Conservation (phyloP, 2,329 filamentous ascomycete genomes). For the Trichoderma guizhouense region DNA sequence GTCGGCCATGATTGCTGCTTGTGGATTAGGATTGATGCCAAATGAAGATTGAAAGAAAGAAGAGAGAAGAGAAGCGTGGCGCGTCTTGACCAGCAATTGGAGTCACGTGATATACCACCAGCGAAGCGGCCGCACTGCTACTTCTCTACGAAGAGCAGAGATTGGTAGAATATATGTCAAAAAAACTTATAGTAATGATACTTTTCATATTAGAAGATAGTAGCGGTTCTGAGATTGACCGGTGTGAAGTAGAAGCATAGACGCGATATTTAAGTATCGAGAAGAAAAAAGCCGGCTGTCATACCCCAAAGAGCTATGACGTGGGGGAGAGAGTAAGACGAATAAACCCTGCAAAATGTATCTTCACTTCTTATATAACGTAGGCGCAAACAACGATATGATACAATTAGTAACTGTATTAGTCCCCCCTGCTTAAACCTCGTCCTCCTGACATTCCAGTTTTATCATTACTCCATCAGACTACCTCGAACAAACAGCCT, state of each 20-base stretch:
- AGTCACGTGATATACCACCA: neutral
- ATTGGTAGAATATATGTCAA: neutral
- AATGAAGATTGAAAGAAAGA: neutral
- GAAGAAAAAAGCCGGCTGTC: neutral
- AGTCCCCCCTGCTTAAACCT: neutral
- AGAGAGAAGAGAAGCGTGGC: slow-evolving; percentile 4
- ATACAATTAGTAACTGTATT: slow-evolving; percentile 1
- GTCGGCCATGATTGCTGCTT: slow-evolving; percentile 49
- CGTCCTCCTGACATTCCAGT: slow-evolving; percentile 15
- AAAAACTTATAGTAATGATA: neutral
- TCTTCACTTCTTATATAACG: neutral
- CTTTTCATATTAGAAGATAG: neutral
- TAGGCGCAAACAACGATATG: neutral
- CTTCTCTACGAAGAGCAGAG: neutral
- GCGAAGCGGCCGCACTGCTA: neutral
- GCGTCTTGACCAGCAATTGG: neutral
- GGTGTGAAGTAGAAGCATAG: neutral
- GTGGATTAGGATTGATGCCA: neutral
- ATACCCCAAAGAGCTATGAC: neutral
- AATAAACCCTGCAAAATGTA: neutral
- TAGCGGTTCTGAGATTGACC: neutral
- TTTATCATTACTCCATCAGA: slow-evolving; percentile 34
- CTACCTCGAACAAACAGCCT: slow-evolving; percentile 16
- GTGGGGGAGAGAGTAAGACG: neutral
- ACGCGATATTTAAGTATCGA: neutral